These are phyloP conservation scores for Termitomyces sp. DNA, from an alignment of 768 basidiomycete species.

Conservation along the genomic window DNA sequence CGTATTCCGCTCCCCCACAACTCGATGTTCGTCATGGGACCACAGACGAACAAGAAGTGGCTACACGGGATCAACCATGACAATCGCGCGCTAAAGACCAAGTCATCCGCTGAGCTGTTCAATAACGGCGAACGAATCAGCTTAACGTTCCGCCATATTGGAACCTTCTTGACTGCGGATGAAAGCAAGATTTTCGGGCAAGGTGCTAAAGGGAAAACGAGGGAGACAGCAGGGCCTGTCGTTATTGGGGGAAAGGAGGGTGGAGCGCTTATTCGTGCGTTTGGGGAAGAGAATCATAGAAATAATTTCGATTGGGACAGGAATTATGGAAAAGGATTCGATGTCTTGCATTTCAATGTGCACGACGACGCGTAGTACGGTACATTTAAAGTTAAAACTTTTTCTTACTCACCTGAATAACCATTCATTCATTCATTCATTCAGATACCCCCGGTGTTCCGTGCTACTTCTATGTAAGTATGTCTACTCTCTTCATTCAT, in stretches of 20 bases:
- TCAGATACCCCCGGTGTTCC: background rate
- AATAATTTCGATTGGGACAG: constrained; percentile 68
- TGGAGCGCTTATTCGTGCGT: constrained; percentile 48
- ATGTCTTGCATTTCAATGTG: constrained; percentile 53
- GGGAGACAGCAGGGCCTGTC: constrained; percentile 47
- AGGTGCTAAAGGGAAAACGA: constrained; percentile 62
- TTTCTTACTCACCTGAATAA: background rate
- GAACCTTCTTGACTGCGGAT: constrained; percentile 60
- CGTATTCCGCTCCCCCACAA: constrained; percentile 74
- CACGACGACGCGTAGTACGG: background rate
- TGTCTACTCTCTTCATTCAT: too few relatives aligned
- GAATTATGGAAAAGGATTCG: constrained; percentile 61
- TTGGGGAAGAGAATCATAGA: constrained; percentile 70
- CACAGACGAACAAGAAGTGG: constrained; percentile 68
- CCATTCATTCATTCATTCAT: background rate
- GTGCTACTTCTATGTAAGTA: background rate
- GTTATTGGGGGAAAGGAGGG: constrained; percentile 46
- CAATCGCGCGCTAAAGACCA: constrained; percentile 53
- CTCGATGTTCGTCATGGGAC: constrained; percentile 78
- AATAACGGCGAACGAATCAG: constrained; percentile 63
- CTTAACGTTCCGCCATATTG: constrained; percentile 74
- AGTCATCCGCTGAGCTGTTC: constrained; percentile 49
- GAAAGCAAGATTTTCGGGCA: constrained; percentile 61
- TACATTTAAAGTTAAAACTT: background rate
- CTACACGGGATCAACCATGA: constrained; percentile 74